Evolutionary conservation across 768 basidiomycete species (phyloP), one percentile per base, ranked within the genome.

Genomic region (Mycena rebaudengoi): DNA sequence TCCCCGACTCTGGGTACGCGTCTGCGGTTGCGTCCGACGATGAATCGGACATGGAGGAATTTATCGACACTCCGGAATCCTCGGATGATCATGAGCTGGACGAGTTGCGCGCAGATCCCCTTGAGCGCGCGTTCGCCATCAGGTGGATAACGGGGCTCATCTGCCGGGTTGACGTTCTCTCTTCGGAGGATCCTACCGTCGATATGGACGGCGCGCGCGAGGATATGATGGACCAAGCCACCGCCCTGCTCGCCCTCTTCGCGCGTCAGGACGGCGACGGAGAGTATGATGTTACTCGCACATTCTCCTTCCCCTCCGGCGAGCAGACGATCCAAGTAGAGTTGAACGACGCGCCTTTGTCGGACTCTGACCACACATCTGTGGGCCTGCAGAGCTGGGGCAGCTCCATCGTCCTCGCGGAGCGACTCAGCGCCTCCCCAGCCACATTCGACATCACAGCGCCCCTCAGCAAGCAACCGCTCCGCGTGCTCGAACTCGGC

Each of bases 331-430:
- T 90, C 43, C 69, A 73, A 18, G 80, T 91, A 50, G 82, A 89
- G 73, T 79, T 94, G 32, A 90, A 90, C 70, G 92, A 94, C 68
- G 91, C 86, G 1, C 85, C 89, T 1, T 77, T 92, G 39, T 79
- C 85, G 26, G 78, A 75, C 30, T 80, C 83, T 14, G 92, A 94
- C 71, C 89, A 94, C 72, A 92, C 91, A 11, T 88, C 87, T 18
- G 92, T 94, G 30, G 92, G 94, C 0, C 77, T 95, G 43, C 93
- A 95, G 74, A 94, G 91, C 70, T 95, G 94, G 93, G 92, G 87
- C 10, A 89, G 90, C 69, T 85, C 88, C 18, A 90, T 93, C 70
- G 75, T 92, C 33, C 82, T 95, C 46, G 88, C 88, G 1, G 84
- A 89, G 68, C 82, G 83, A 45, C 80, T 94, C 50, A 89, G 87